A percentile compares a stretch with the other conserved stretches of the same genome.
Evolutionary conservation across 257 asterid species (phyloP).

Genomic region (Solanum boliviense): DNA sequence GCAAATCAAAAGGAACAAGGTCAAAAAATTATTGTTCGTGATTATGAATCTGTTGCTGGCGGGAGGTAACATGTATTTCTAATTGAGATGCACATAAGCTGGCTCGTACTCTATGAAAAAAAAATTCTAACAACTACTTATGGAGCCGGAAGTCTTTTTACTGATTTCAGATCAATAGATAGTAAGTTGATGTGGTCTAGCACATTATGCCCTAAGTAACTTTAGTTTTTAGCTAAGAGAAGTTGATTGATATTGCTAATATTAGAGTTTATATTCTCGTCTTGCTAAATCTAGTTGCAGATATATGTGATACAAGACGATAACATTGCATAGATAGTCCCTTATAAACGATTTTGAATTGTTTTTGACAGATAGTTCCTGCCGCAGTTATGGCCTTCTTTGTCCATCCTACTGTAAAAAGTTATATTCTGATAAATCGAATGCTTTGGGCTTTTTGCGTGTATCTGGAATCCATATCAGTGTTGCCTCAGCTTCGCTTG

Average conservation of each 20-base stretch:
- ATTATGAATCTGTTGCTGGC: background rate
- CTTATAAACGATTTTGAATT: background rate
- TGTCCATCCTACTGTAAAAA: slow-evolving; percentile 42
- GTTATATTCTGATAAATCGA: slow-evolving; percentile 25
- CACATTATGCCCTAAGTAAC: background rate
- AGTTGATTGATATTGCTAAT: background rate
- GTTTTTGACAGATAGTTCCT: slow-evolving; percentile 42
- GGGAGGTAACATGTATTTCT: background rate
- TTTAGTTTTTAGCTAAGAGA: no score
- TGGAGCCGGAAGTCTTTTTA: background rate
- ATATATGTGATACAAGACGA: background rate
- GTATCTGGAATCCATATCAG: slow-evolving; percentile 74
- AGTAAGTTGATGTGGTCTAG: background rate
- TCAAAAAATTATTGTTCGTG: background rate
- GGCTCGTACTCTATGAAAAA: background rate
- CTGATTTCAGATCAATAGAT: background rate
- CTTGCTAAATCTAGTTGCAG: background rate
- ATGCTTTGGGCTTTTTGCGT: slow-evolving; percentile 76
- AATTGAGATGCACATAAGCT: background rate
- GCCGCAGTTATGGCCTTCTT: slow-evolving; percentile 47
- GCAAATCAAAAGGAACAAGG: background rate
- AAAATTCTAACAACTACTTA: background rate
- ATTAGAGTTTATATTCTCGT: background rate
- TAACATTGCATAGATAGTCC: background rate
- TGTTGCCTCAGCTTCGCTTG: slow-evolving; percentile 85